Evolutionary conservation across 2,329 filamentous ascomycete genomes (phyloP), one percentile per base, ranked within the genome.

Genomic region (Ophiostoma sp.): DNA sequence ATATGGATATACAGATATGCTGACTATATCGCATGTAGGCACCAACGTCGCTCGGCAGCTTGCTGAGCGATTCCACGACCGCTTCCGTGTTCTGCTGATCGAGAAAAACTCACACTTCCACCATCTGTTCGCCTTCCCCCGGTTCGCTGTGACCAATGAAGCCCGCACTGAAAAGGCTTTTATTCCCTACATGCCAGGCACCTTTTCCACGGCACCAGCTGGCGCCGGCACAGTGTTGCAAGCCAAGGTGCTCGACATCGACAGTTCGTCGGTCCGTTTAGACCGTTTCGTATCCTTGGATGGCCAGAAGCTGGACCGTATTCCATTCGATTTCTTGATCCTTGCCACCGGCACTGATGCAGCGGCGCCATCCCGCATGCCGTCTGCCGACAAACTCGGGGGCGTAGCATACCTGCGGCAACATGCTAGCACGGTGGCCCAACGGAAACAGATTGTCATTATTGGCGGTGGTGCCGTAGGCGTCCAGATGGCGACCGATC

Each of bases 21-120:
- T 16, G 55, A 38, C 55, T 60, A 38, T 27, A 55, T 55, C n/a
- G 5, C 38, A 27, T 27, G 27, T 27, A 63, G 60, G 60, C 60
- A 40, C 60, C 49, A 65, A 67, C 16, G 79, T 80, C 4, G 81
- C 81, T 0, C 77, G 78, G 40, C 76, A 79, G 16, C 79, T 87
- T 5, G 78, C 81, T 9, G 75, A 77, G 27, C 76, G 79, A 5
- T 75, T 87, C 0, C 81, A 83, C 0, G 77, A 79, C 0, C 75
- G 80, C 41, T 85, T 82, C 73, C 79, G 80, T 4, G 81, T 88
- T 4, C 76, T 88, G 0, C 76, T 88, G 8, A 74, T 89, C 27
- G 86, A 89, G 74, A 84, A 83, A 64, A 85, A 86, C 73, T 82
- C 80, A 5, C 85, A 88, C 74, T 86, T 87, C 73, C 82, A 88